Conservation (phyloP, 768 basidiomycete species). For the Paxillus rubicundulus region DNA sequence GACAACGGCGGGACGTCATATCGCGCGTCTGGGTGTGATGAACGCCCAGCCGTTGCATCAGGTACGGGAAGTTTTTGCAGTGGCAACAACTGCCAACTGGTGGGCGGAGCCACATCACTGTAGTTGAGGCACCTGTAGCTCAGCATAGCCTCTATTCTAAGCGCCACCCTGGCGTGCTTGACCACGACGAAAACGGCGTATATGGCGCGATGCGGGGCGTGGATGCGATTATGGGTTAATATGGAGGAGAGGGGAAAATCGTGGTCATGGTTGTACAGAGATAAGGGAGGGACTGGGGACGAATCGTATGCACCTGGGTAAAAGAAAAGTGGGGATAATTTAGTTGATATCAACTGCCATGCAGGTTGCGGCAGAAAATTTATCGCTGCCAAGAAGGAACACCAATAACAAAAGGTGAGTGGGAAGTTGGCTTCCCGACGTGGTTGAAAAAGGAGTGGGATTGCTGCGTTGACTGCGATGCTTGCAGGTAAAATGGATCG, state of each 20-base stretch:
- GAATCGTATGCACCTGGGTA: slow-evolving; percentile 6
- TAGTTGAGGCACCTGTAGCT: neutral
- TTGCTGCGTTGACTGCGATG: slow-evolving; percentile 37
- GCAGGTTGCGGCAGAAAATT: neutral
- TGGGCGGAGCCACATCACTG: neutral
- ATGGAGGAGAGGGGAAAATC: neutral
- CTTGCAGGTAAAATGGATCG: slow-evolving; percentile 50
- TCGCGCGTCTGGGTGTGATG: too few relatives aligned
- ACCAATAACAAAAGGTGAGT: slow-evolving; percentile 38
- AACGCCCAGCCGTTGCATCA: neutral
- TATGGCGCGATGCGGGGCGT: slow-evolving; percentile 1
- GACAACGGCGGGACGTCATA: neutral
- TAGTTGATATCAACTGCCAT: neutral
- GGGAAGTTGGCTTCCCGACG: slow-evolving; percentile 35
- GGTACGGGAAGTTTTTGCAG: neutral
- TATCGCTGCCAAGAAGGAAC: slow-evolving; percentile 27
- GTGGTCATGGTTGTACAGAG: slow-evolving; percentile 9
- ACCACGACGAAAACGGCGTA: neutral
- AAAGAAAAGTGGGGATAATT: slow-evolving; percentile 1
- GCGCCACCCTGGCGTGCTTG: neutral
- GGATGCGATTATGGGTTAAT: neutral
- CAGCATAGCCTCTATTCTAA: slow-evolving; percentile 12
- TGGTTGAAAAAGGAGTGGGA: slow-evolving; percentile 37
- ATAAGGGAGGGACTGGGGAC: slow-evolving; percentile 8
- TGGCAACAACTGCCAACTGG: neutral